phyloP scores from a whole-genome alignment of 2,329 filamentous ascomycete genomes.

The Aspergillus terreus region DNA sequence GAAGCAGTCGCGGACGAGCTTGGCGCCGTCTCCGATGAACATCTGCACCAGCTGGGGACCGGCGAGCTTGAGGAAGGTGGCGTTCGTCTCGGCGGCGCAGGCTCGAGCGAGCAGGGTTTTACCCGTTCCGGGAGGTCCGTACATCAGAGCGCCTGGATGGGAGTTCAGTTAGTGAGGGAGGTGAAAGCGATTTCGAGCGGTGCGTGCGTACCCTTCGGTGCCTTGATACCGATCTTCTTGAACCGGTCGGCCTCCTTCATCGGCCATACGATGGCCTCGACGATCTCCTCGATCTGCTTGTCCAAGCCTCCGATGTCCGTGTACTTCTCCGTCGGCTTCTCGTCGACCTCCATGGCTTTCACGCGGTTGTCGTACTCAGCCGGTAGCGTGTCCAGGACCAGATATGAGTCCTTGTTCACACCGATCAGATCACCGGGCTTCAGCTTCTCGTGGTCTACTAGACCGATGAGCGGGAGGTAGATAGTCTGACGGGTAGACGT shows the following conservation, averaged over 20 bases:
- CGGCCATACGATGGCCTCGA: conserved; percentile 97
- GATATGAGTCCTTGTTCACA: conserved; percentile 98
- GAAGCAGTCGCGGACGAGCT: conserved; percentile 95
- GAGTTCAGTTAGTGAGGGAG: conserved; percentile 8
- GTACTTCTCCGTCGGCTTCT: conserved; percentile 99
- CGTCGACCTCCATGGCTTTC: conserved; percentile 99
- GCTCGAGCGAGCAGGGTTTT: conserved; percentile 72
- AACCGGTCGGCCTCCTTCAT: conserved; percentile 99
- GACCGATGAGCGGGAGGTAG: conserved; percentile 92
- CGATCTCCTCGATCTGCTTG: conserved; percentile 98
- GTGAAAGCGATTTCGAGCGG: background rate
- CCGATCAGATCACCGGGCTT: conserved; percentile 96
- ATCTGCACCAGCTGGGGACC: conserved; percentile 98
- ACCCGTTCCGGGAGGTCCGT: conserved; percentile 60
- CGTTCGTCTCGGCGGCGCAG: conserved; percentile 95
- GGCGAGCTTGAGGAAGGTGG: conserved; percentile 96
- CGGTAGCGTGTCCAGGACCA: conserved; percentile 92
- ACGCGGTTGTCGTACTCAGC: conserved; percentile 98
- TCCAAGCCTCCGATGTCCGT: conserved; percentile 94
- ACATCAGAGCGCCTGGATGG: conserved; percentile 81
- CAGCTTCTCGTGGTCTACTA: conserved; percentile 91
- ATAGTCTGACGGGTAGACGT: conserved; percentile 98
- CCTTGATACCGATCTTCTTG: conserved; percentile 99
- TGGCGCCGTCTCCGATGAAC: conserved; percentile 98
- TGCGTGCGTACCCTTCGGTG: conserved; percentile 75